Evolutionary conservation across 306 rosid genomes (phyloP).

Genomic region (Glycyrrhiza uralensis): DNA sequence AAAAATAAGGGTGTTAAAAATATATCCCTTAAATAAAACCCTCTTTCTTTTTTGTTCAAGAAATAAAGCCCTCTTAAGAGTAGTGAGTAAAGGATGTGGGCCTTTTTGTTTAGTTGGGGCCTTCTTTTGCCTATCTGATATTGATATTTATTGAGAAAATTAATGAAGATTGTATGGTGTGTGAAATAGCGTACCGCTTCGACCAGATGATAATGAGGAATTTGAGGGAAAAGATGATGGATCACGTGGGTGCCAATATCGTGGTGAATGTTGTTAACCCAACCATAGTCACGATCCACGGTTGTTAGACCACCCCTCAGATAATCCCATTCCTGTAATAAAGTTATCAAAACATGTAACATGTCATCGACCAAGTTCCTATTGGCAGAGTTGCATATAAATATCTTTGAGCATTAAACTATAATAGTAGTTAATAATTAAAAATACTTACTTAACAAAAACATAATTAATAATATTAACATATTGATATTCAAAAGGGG

Average conservation of each 20-base stretch:
- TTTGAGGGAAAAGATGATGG: constrained; percentile 97
- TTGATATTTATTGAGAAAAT: not conserved
- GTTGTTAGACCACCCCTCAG: constrained; percentile 93
- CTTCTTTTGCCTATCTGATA: not conserved
- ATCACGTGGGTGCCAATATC: constrained; percentile 99
- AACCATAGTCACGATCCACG: constrained; percentile 87
- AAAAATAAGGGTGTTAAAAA: too few relatives aligned
- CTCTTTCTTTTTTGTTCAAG: too few relatives aligned
- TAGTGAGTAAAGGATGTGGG: too few relatives aligned
- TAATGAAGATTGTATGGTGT: not conserved
- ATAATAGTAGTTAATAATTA: too few relatives aligned
- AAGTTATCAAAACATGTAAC: not conserved
- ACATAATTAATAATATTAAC: not conserved
- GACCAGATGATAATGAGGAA: constrained; percentile 85
- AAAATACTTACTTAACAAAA: too few relatives aligned
- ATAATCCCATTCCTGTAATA: constrained; percentile 79
- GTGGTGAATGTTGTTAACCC: constrained; percentile 84
- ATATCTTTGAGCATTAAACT: not conserved
- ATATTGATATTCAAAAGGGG: not conserved
- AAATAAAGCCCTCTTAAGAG: too few relatives aligned
- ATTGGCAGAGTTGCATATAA: not conserved
- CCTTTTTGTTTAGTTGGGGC: not conserved
- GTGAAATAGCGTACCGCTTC: constrained; percentile 61
- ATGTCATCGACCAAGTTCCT: not conserved
- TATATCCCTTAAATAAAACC: too few relatives aligned